Percentiles rank a stretch among this genome's conserved stretches.
Conservation (phyloP, 805 yeast genomes). For the Millerago galiae region DNA sequence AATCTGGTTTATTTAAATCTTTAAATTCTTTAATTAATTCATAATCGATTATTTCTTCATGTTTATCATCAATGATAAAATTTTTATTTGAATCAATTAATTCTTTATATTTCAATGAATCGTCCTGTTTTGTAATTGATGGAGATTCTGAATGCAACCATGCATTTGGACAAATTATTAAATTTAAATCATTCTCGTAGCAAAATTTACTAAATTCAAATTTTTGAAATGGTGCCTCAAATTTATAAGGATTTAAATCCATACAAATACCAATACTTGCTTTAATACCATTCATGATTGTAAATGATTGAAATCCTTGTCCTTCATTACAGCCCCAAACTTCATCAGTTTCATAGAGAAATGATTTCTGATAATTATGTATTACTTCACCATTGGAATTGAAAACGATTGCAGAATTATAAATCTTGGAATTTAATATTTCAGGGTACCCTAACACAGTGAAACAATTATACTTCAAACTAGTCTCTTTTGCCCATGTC, state of each 20-base stretch:
- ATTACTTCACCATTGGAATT: constrained; percentile 51
- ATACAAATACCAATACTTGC: constrained; percentile 82
- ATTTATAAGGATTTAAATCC: constrained; percentile 87
- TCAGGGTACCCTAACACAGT: constrained; percentile 87
- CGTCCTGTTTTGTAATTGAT: constrained; percentile 24
- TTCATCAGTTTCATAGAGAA: constrained; percentile 73
- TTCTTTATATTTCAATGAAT: constrained; percentile 10
- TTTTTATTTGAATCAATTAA: constrained; percentile 11
- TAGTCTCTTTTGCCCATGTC: constrained; percentile 50
- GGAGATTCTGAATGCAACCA: constrained; percentile 61
- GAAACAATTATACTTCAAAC: constrained; percentile 47
- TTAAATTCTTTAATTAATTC: constrained; percentile 19
- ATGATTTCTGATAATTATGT: constrained; percentile 68
- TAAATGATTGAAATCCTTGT: constrained; percentile 47
- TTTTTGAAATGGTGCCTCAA: constrained; percentile 67
- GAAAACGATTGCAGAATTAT: constrained; percentile 68
- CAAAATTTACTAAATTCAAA: constrained; percentile 67
- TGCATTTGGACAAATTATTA: constrained; percentile 78
- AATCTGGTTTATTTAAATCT: constrained; percentile 35
- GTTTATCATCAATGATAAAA: constrained; percentile 9
- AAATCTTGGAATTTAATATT: constrained; percentile 29
- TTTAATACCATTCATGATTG: constrained; percentile 26
- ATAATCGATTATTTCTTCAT: constrained; percentile 4
- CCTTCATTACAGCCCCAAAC: constrained; percentile 74
- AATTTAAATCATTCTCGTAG: constrained; percentile 37